Evolutionary conservation across 179 eudicot species (phyloP), one percentile per base, ranked within the genome.

Genomic region (Spergularia azorica): DNA sequence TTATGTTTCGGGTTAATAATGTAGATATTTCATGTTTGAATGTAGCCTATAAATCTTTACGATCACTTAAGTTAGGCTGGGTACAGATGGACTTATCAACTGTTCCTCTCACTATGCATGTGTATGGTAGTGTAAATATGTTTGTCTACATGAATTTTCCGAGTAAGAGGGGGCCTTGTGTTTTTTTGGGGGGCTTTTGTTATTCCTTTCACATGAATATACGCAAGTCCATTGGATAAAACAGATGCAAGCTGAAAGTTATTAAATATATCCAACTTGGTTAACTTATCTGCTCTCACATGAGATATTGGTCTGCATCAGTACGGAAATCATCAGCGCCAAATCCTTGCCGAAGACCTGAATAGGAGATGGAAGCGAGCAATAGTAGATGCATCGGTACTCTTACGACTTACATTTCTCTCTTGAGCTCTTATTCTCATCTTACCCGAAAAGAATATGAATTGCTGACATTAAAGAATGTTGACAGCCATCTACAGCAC

Each of bases 331-430:
- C 63, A 94, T 85, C 92, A 94, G 79, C 90, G 86, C 18, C 85
- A 79, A 56, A 79, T 82, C 54, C 77, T 86, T 75, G 90, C 85
- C n/a, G 97, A 94, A 67, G 98, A 91, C 83, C 79, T 93, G 86
- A 89, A 95, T 75, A 92, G 86, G 75, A 91, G 86, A 80, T 95
- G 98, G 98, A 90, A 87, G 85, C 91, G 91, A 87, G 83, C 84
- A 71, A 79, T 89, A 64, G 83, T 89, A 67, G 87, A 89, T 21
- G 77, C 85, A 78, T 83, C 90, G 78, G 99, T 95, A 83, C 77
- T 48, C 70, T 76, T 73, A 59, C 55, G 73, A 54, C 6, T 72
- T 71, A 26, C 32, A 26, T 26, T 26, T 26, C 32, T 46, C 52
- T 48, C 62, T 70, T 51, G 51, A 61, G 38, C 72, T 26, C 64